A percentile compares a stretch with the other conserved stretches of the same genome.
Evolutionary conservation across 805 yeast genomes (phyloP).

Genomic region (Komagataella ulmi): DNA sequence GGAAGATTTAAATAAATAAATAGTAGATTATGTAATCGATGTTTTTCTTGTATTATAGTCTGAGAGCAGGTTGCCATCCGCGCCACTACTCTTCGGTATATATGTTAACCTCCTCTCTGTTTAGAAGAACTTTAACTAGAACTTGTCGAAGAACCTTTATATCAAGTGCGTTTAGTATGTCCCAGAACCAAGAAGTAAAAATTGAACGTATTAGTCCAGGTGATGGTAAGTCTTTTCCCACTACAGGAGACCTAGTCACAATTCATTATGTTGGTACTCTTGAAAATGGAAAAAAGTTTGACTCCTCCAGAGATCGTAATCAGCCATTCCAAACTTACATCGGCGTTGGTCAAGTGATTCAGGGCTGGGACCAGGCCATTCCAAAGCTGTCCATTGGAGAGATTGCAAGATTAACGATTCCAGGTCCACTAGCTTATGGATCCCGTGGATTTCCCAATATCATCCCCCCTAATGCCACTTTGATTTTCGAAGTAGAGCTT

Average conservation of each 20-base stretch:
- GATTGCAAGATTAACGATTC: conserved; percentile 83
- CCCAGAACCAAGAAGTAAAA: neutral
- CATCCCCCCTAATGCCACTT: conserved; percentile 93
- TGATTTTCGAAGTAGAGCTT: conserved; percentile 76
- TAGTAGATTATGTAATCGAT: neutral
- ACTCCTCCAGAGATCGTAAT: conserved; percentile 90
- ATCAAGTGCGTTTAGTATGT: neutral
- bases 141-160: neutral
- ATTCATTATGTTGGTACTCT: conserved; percentile 94
- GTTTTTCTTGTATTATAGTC: neutral
- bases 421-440: conserved; percentile 91
- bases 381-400: conserved; percentile 89
- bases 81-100: neutral
- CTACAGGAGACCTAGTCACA: conserved; percentile 77
- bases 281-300: conserved; percentile 92
- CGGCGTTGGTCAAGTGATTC: conserved; percentile 94
- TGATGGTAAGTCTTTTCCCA: conserved; percentile 81
- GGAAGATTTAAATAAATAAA: neutral
- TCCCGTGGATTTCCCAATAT: conserved; percentile 91
- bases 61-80: neutral
- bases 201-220: conserved; percentile 26
- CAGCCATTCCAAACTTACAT: conserved; percentile 88
- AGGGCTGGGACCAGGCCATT: conserved; percentile 94
- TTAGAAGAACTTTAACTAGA: neutral
- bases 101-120: neutral